These are phyloP conservation scores for Stephania japonica DNA, from an alignment of 164 flowering plant species.

Conservation along the genomic window DNA sequence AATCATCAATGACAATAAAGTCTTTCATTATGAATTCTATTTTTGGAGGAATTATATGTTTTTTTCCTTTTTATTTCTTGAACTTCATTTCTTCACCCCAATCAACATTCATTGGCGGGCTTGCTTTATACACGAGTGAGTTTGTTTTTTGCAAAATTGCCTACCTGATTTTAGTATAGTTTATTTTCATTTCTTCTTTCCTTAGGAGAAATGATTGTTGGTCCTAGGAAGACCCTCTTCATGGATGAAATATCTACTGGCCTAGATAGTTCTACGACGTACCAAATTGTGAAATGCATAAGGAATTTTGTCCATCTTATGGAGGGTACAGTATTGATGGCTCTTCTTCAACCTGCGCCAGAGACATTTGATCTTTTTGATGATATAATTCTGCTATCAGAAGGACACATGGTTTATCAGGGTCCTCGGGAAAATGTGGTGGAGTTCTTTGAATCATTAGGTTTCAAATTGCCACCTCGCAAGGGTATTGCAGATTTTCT, in stretches of 20 bases:
- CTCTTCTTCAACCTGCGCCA: constrained; percentile 94
- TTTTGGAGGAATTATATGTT: no score
- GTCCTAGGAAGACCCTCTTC: constrained; percentile 83
- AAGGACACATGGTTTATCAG: constrained; percentile 73
- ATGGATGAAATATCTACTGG: constrained; percentile 99
- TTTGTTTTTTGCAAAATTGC: not conserved
- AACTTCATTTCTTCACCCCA: no score
- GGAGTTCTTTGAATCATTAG: constrained; percentile 76
- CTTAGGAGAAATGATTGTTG: constrained; percentile 91
- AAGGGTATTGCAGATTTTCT: constrained; percentile 93
- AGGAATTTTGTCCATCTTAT: constrained; percentile 76
- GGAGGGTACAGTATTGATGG: constrained; percentile 81
- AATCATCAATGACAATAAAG: no score
- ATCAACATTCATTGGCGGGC: no score
- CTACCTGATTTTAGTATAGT: not conserved
- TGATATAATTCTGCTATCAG: constrained; percentile 72
- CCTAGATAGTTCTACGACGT: constrained; percentile 95
- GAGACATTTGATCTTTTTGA: constrained; percentile 93
- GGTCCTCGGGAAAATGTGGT: constrained; percentile 70
- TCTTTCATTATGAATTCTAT: no score
- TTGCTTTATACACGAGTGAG: no score
- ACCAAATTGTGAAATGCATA: constrained; percentile 73
- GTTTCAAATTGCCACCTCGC: constrained; percentile 69
- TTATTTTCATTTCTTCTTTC: not conserved
- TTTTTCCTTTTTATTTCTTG: not conserved